Percentiles rank a stretch among this genome's conserved stretches.
Conservation (phyloP, 139 green algal species). For the Ulvella scutata region DNA sequence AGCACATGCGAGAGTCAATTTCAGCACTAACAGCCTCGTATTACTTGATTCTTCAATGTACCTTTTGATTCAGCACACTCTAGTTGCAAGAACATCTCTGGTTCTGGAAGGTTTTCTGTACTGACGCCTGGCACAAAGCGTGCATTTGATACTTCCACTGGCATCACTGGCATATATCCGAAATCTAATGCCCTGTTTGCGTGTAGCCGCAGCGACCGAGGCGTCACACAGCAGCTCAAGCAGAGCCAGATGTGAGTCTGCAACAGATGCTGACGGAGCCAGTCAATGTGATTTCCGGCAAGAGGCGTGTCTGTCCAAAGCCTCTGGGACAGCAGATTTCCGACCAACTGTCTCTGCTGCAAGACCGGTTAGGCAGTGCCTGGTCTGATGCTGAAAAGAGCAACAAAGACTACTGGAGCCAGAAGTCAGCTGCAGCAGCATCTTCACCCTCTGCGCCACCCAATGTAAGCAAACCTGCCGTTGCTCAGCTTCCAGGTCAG, state of each 20-base stretch:
- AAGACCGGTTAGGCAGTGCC: neutral
- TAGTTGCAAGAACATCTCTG: too few relatives aligned
- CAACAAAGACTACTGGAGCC: neutral
- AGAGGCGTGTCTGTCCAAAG: neutral
- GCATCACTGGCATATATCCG: too few relatives aligned
- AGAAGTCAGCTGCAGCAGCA: neutral
- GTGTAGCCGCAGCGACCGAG: neutral
- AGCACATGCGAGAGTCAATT: too few relatives aligned
- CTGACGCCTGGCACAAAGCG: too few relatives aligned
- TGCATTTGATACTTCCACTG: too few relatives aligned
- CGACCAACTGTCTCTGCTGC: neutral
- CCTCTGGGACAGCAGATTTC: neutral
- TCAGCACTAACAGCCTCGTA: too few relatives aligned
- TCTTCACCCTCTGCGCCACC: neutral
- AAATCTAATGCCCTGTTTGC: too few relatives aligned
- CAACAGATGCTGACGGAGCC: neutral
- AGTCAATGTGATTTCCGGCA: neutral
- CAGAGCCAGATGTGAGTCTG: neutral
- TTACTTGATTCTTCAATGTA: too few relatives aligned
- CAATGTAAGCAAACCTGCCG: neutral
- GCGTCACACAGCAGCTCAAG: neutral
- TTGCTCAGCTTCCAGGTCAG: neutral
- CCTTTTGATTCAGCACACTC: too few relatives aligned
- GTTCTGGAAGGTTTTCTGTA: too few relatives aligned
- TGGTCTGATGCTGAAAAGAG: neutral